A percentile compares a stretch with the other conserved stretches of the same genome.
Evolutionary conservation across 768 basidiomycete genomes (phyloP).

Genomic region (Termitomyces sp.): DNA sequence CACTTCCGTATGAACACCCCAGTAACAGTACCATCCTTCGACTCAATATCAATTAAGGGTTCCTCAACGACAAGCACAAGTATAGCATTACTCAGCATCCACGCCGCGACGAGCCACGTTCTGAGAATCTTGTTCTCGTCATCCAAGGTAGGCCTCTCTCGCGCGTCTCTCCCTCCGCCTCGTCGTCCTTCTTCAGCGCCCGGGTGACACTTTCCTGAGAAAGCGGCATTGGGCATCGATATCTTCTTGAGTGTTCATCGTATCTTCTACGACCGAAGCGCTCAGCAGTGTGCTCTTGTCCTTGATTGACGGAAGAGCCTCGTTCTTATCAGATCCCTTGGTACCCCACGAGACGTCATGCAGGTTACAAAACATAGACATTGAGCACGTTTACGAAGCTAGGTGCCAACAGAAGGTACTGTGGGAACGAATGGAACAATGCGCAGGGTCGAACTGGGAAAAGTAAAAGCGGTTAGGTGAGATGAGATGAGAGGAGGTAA

Average conservation of each 20-base stretch:
- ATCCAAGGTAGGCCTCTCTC: constrained; percentile 75
- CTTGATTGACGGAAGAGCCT: constrained; percentile 69
- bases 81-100: constrained; percentile 62
- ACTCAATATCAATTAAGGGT: constrained; percentile 34
- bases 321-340: constrained; percentile 84
- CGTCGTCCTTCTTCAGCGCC: constrained; percentile 59
- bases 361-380: constrained; percentile 93
- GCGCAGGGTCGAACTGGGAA: constrained; percentile 86
- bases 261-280: constrained; percentile 70
- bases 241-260: constrained; percentile 67
- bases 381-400: constrained; percentile 94
- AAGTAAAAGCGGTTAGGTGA: background rate
- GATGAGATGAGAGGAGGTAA: background rate
- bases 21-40: constrained; percentile 33
- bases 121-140: constrained; percentile 83
- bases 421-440: constrained; percentile 84
- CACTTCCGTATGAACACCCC: constrained; percentile 24
- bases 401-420: constrained; percentile 84
- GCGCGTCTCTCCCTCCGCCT: constrained; percentile 26
- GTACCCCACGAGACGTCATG: constrained; percentile 96
- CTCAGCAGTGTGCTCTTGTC: constrained; percentile 51
- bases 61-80: constrained; percentile 59
- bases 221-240: constrained; percentile 47
- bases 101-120: constrained; percentile 68
- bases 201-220: constrained; percentile 81